Evolutionary conservation across 495 filamentous ascomycete genomes (phyloP).

Genomic region (Podospora pseudopauciseta): DNA sequence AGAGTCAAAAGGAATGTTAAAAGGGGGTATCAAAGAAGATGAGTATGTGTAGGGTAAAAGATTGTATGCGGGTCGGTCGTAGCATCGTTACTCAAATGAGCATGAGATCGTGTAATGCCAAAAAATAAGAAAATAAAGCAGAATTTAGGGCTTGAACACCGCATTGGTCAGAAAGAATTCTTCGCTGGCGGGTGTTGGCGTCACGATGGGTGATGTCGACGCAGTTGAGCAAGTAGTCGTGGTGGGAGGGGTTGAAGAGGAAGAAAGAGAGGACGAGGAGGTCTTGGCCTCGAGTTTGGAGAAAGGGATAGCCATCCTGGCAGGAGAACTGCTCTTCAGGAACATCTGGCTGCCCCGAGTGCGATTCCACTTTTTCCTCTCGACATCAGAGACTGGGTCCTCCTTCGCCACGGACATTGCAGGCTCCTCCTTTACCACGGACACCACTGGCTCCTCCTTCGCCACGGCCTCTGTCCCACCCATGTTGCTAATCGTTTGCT

Average conservation of each 20-base stretch:
- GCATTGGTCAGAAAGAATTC: constrained; percentile 44
- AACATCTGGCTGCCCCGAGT: constrained; percentile 39
- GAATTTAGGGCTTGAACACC: constrained; percentile 35
- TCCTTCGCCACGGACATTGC: constrained; percentile 15
- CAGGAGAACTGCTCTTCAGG: constrained; percentile 25
- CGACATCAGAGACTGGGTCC: constrained; percentile 21
- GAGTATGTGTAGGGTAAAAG: neutral
- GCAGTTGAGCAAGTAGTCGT: neutral
- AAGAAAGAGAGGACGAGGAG: constrained; percentile 20
- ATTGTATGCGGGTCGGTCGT: constrained; percentile 13
- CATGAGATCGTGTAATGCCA: neutral
- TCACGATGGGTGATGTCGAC: neutral
- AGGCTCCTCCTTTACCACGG: constrained; percentile 11
- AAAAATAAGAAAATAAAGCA: neutral
- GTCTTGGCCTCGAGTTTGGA: constrained; percentile 25
- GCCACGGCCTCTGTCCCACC: constrained; percentile 27
- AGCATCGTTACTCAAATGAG: constrained; percentile 10
- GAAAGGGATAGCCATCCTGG: constrained; percentile 20
- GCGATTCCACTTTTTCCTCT: constrained; percentile 34
- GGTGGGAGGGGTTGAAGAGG: constrained; percentile 14
- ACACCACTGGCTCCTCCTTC: constrained; percentile 6
- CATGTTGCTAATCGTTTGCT: constrained; percentile 55
- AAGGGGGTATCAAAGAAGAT: neutral
- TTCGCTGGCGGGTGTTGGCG: constrained; percentile 12
- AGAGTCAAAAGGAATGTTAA: neutral